Evolutionary conservation across 1,139 yeast species (phyloP), one percentile per base, ranked within the genome.

Genomic region (Hansenula lynferdii): DNA sequence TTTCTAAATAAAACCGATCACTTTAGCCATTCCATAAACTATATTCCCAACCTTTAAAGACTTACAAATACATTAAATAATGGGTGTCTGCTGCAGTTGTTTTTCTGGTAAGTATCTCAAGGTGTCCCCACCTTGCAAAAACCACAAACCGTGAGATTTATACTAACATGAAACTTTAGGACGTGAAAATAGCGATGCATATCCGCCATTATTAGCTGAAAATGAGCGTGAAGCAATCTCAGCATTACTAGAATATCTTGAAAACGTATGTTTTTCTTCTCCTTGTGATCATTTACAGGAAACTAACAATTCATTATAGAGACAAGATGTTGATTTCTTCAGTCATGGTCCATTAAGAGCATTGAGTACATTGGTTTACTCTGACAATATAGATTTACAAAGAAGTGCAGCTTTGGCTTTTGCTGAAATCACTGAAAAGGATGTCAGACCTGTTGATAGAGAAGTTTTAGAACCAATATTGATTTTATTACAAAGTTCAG

Each of bases 331-430:
- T 40, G 97, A 92, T 62, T 89, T 94, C 56, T 92, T 90, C 65
- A 83, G 92, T 34, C 94, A 94, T 47, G 90, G 90, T 1, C 95
- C 95, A 1, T 70, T 92, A 41, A 75, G 86, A 49, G 97, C 98
- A 4, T 72, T 92, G 47, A 84, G 94, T 42, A 92, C 97, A 1
- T 73, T 92, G 56, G 98, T 92, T 5, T 87, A 92, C 60, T 85
- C 96, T 2, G 97, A 92, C 53, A 92, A 92, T 58, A 78, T 92
- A 50, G 97, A 92, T 60, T 73, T 92, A 43, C 97, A 92, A 63
- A 78, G 98, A 57, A 85, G 96, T 60, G 99, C 99, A 3, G 98
- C 98, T 8, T 72, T 92, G 53, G 98, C 98, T 11, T 92, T 92
- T 70, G 98, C 98, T 10, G 99, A 92, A 63, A 90, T 94, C 42